Conservation (phyloP, 2,329 filamentous ascomycete species). For the Colletotrichum sp. region DNA sequence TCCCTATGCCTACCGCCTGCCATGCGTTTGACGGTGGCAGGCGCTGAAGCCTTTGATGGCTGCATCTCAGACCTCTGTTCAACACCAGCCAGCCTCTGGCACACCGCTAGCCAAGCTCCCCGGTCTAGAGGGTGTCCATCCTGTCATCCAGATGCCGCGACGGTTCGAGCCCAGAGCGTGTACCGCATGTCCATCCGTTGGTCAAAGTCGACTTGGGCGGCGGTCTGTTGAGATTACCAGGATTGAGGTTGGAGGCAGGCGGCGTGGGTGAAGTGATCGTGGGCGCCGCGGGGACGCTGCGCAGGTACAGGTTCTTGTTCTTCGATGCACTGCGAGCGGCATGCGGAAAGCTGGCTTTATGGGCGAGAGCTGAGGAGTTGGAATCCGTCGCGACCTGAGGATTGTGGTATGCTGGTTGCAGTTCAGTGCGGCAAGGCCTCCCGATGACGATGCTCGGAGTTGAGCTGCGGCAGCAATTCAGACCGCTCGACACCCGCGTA, state of each 20-base stretch:
- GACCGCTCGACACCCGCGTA: neutral
- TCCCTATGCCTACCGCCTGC: neutral
- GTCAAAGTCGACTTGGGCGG: neutral
- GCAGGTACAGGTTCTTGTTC: neutral
- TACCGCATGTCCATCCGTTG: too few species aligned
- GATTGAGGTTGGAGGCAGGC: neutral
- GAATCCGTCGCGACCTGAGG: neutral
- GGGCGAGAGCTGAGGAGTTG: neutral
- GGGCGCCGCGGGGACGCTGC: neutral
- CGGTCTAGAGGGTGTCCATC: neutral
- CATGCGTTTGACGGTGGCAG: neutral
- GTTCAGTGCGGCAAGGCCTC: neutral
- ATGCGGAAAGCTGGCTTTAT: neutral
- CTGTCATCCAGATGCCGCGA: neutral
- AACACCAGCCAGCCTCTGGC: neutral
- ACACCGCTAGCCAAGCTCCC: neutral
- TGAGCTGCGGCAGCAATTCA: neutral
- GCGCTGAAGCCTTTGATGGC: neutral
- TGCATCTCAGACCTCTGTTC: neutral
- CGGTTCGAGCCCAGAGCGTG: neutral
- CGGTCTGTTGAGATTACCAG: neutral
- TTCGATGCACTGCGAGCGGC: neutral
- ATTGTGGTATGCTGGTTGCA: neutral
- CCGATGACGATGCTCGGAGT: neutral
- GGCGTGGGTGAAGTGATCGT: neutral